A percentile compares a stretch with the other conserved stretches of the same genome.
These are phyloP conservation scores for Aspergillus incahuasiensis DNA, from an alignment of 495 filamentous ascomycete genomes.

Conservation along the genomic window DNA sequence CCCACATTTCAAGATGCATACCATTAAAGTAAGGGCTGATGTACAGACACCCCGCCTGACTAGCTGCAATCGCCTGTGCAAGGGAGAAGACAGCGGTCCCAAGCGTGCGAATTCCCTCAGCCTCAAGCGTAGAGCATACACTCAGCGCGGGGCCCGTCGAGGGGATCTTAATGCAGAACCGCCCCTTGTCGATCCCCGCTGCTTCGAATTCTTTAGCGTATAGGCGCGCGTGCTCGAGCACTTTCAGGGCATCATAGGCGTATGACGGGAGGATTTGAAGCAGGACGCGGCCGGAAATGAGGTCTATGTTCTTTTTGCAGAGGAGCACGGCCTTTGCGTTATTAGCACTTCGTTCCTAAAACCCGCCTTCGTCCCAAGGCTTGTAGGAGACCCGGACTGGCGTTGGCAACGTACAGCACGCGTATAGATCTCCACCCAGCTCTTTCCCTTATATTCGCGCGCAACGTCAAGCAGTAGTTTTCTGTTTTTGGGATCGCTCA, in stretches of 20 bases:
- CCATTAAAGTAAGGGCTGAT: constrained; percentile 52
- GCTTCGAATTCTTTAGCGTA: constrained; percentile 37
- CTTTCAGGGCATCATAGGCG: constrained; percentile 30
- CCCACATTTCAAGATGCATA: neutral
- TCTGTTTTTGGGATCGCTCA: constrained; percentile 31
- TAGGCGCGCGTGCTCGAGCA: constrained; percentile 33
- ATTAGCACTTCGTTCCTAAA: neutral
- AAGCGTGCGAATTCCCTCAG: constrained; percentile 46
- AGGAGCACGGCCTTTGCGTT: constrained; percentile 23
- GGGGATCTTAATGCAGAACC: constrained; percentile 57
- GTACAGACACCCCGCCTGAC: constrained; percentile 48
- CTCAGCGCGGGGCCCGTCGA: constrained; percentile 54
- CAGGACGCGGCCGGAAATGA: constrained; percentile 35
- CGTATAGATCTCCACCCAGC: constrained; percentile 38
- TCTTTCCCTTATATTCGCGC: constrained; percentile 34
- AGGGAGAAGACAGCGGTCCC: constrained; percentile 55
- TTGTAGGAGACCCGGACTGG: neutral
- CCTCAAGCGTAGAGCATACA: constrained; percentile 47
- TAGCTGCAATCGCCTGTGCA: constrained; percentile 52
- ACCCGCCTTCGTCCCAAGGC: neutral
- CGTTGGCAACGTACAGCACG: constrained; percentile 23
- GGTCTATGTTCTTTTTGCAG: constrained; percentile 38
- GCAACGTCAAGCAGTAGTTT: constrained; percentile 30
- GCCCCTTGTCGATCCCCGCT: constrained; percentile 35
- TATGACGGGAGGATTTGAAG: constrained; percentile 35